Percentiles rank a stretch among this genome's conserved stretches.
Evolutionary conservation across 257 asterid species (phyloP).

Genomic region (Leptodermis oblonga): DNA sequence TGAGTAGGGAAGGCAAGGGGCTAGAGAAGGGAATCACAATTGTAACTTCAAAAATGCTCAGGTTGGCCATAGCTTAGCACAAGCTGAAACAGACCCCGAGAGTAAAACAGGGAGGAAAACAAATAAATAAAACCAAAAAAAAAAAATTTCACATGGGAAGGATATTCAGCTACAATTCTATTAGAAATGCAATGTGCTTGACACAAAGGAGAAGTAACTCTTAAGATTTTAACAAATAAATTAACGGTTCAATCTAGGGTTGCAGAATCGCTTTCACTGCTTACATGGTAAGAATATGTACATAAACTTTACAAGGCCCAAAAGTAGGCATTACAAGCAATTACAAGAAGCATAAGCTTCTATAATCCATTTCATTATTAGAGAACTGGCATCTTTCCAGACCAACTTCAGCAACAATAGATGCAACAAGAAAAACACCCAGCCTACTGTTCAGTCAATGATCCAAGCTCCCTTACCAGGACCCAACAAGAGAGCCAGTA

Average conservation of each 20-base stretch:
- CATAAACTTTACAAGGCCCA: conserved; percentile 54
- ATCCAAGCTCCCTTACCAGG: conserved; percentile 22
- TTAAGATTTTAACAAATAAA: conserved; percentile 8
- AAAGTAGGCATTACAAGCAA: conserved; percentile 37
- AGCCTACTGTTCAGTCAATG: conserved; percentile 30
- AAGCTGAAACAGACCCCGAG: not conserved
- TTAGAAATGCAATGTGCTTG: not conserved
- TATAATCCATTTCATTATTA: conserved; percentile 22
- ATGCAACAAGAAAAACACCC: conserved; percentile 35
- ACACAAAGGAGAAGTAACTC: not conserved
- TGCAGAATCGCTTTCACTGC: conserved; percentile 24
- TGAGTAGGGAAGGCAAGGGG: not conserved
- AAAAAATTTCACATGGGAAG: not conserved
- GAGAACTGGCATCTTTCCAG: conserved; percentile 18
- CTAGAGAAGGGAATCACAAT: not conserved
- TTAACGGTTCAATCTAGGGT: conserved; percentile 20
- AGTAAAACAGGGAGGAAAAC: not conserved
- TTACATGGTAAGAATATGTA: conserved; percentile 34
- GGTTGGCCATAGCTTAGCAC: not conserved
- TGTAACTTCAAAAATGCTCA: not conserved
- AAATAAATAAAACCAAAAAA: too few relatives aligned
- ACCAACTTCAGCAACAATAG: conserved; percentile 30
- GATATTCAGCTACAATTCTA: not conserved
- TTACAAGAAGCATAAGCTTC: conserved; percentile 49
- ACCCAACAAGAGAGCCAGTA: conserved; percentile 1